Evolutionary conservation across 306 rosid genomes (phyloP).

Genomic region (Ochetophila trinervis): DNA sequence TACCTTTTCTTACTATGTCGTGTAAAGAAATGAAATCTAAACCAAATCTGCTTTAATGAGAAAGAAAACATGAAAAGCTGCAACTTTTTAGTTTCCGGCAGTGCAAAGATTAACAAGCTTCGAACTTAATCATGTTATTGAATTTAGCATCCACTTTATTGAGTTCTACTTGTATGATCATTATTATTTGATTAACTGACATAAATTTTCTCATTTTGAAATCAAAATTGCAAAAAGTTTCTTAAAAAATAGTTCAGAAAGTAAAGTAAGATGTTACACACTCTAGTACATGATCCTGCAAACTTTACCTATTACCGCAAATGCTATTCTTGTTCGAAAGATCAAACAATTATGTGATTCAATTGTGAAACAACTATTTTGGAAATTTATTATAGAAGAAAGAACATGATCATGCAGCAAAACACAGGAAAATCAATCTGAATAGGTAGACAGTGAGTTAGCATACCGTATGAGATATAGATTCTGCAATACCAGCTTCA

Average conservation of each 20-base stretch:
- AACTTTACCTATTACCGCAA: not conserved
- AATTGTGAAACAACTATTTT: not conserved
- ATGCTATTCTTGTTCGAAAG: not conserved
- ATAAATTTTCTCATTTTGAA: conserved; percentile 3
- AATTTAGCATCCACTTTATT: not conserved
- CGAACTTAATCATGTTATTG: not conserved
- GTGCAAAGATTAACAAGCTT: not conserved
- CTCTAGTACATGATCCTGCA: conserved; percentile 6
- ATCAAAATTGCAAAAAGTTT: conserved; percentile 1
- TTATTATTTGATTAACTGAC: not conserved
- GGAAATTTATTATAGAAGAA: not conserved
- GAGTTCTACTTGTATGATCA: not conserved
- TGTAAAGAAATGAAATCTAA: conserved; percentile 7
- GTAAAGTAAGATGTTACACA: not conserved
- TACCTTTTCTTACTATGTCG: not conserved
- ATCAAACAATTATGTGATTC: not conserved
- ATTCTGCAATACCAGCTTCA: conserved; percentile 35
- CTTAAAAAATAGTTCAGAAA: not conserved
- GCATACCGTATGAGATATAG: conserved; percentile 41
- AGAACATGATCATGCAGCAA: not conserved
- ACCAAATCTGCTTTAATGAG: not conserved
- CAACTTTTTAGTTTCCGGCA: not conserved
- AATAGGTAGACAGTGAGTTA: conserved; percentile 5
- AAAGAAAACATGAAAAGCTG: not conserved
- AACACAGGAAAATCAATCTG: conserved; percentile 2